Base-by-base conservation (phyloP, 148 eudicot genomes). In the Chenopodium suecicum region DNA sequence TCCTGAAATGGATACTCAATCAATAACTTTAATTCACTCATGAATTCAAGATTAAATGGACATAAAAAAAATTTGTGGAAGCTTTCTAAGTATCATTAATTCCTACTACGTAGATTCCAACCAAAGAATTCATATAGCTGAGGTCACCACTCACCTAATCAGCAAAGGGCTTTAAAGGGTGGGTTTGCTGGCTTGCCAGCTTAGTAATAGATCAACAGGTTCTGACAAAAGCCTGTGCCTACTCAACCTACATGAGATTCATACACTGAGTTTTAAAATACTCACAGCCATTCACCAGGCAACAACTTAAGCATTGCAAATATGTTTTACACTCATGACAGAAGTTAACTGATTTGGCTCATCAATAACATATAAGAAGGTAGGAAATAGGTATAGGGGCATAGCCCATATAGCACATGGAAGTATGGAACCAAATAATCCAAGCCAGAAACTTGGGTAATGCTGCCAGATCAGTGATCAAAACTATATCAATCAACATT, bases 101-200 rank as follows among this genome's bases (percentile, higher is more conserved):
- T 32, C 48, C 23, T 4, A 10, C 47, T 76, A 17, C 7, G 44
- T 41, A 41, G 0, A 41, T 41, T 60, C 29, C 48, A 25, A 27
- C 17, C 58, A 44, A 25, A 67, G 72, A 64, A 76, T 60, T 12
- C 78, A 76, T 76, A 25, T 25, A 74, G 20, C 75, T 22, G 54
- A 74, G 44, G 16, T 76, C 69, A 76, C 79, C 48, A 41, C 7
- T 76, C 52, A 76, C 79, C 48, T 58, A 27, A 11, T 66, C 10
- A 29, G 32, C 31, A 66, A 66, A 66, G 34, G 70, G 34, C 16
- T 25, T 27, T 32, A 22, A 8, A 10, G 16, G 16, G 37, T 66
- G 22, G 31, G 37, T 66, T 66, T 32, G 16, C 70, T n/a, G 23
- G 25, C 66, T 22, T 62, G 22, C 66, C 27, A 62, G 25, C 66